Conservation (phyloP, 306 rosid species). For the Dalbergia cultrata region DNA sequence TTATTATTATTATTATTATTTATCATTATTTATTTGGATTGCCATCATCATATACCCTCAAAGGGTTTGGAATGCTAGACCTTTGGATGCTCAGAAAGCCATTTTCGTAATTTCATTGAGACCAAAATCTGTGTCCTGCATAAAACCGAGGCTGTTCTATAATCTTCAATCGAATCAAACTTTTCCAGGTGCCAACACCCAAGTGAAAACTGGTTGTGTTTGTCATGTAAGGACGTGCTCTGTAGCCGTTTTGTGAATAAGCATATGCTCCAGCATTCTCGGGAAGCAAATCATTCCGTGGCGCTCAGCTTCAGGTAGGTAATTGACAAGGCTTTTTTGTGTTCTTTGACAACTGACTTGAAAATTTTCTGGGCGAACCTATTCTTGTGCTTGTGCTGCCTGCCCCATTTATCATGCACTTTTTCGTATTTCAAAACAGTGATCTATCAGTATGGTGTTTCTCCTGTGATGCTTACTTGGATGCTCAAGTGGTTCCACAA, state of each 20-base stretch:
- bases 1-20: no score
- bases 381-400: not conserved
- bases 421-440: constrained; percentile 48
- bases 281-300: constrained; percentile 54
- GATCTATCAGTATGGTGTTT: constrained; percentile 94
- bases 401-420: constrained; percentile 1
- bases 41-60: not conserved
- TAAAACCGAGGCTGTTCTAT: not conserved
- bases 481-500: constrained; percentile 72
- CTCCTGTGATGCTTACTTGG: constrained; percentile 86
- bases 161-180: not conserved
- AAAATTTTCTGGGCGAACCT: not conserved
- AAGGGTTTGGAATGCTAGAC: not conserved
- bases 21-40: no score
- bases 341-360: not conserved
- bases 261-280: constrained; percentile 84
- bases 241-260: constrained; percentile 91
- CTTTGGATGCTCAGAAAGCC: no score
- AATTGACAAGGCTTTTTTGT: not conserved
- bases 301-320: constrained; percentile 85
- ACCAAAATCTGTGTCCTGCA: not conserved
- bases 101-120: not conserved
- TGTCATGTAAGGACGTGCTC: constrained; percentile 75
- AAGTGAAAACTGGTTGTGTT: constrained; percentile 83
- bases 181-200: constrained; percentile 73